Percentiles rank a stretch among this genome's conserved stretches.
Conservation (phyloP, 179 eudicot genomes). For the Drosera spatulata region DNA sequence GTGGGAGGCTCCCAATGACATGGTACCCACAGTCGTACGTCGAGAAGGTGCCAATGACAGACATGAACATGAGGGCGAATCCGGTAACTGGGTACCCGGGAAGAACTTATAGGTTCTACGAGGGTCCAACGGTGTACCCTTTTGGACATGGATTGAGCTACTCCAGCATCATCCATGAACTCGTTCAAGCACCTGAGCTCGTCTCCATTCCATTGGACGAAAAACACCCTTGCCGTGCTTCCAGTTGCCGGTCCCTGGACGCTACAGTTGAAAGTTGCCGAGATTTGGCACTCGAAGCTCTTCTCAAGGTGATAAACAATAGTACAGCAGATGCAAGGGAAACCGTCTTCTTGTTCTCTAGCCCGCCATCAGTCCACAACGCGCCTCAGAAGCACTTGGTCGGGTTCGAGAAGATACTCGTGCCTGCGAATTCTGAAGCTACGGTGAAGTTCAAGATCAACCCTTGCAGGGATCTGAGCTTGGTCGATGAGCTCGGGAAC, state of each 20-base stretch:
- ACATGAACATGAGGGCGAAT: constrained; percentile 56
- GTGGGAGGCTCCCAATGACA: constrained; percentile 82
- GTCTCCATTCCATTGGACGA: constrained; percentile 24
- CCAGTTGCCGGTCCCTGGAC: no score
- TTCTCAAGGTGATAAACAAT: constrained; percentile 56
- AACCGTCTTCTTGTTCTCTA: constrained; percentile 52
- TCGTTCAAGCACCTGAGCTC: constrained; percentile 13
- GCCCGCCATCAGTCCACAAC: constrained; percentile 29
- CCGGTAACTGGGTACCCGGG: constrained; percentile 76
- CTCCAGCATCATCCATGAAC: constrained; percentile 52
- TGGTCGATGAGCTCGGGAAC: constrained; percentile 51
- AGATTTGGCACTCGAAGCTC: constrained; percentile 16
- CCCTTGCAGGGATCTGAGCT: constrained; percentile 64
- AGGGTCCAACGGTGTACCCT: constrained; percentile 69
- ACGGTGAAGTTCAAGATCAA: constrained; percentile 44
- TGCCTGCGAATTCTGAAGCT: constrained; percentile 30
- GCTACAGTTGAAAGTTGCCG: constrained; percentile 3
- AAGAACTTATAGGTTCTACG: constrained; percentile 86
- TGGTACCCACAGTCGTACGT: constrained; percentile 86
- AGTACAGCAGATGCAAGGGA: constrained; percentile 67
- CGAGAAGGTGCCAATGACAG: constrained; percentile 63
- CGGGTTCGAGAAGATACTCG: constrained; percentile 55
- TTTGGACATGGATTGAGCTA: constrained; percentile 85
- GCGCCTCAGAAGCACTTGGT: constrained; percentile 36
- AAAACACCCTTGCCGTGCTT: constrained; percentile 45